Evolutionary conservation across 495 filamentous ascomycete genomes (phyloP).

Genomic region (Neurospora sp.): DNA sequence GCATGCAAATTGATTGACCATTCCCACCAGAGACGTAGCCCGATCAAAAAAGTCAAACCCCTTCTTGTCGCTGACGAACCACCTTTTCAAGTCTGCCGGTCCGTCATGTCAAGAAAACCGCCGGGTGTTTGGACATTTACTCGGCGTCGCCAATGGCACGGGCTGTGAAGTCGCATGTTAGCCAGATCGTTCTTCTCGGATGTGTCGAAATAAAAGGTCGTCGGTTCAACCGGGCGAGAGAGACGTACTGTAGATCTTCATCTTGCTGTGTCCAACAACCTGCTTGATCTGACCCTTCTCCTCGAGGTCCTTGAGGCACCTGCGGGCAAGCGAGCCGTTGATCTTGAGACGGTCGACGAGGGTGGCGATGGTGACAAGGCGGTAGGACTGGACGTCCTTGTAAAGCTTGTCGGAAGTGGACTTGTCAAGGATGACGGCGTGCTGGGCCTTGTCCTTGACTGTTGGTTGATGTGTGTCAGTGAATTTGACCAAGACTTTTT

Average conservation of each 20-base stretch:
- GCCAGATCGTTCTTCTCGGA: constrained; percentile 10
- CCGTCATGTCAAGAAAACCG: constrained; percentile 18
- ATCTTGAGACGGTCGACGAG: constrained; percentile 99
- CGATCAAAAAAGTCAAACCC: constrained; percentile 22
- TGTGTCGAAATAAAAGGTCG: neutral
- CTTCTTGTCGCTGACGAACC: constrained; percentile 21
- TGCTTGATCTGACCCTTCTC: constrained; percentile 98
- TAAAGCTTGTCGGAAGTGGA: constrained; percentile 80
- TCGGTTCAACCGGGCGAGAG: neutral
- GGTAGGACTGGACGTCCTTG: constrained; percentile 99
- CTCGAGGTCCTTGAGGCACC: constrained; percentile 86
- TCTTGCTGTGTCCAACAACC: constrained; percentile 90
- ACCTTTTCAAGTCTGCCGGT: constrained; percentile 14
- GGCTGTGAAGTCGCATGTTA: constrained; percentile 35
- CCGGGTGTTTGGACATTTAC: constrained; percentile 30
- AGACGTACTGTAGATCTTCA: constrained; percentile 94
- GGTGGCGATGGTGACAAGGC: constrained; percentile 95
- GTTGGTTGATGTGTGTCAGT: constrained; percentile 11
- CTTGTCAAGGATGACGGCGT: constrained; percentile 75
- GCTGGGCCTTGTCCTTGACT: constrained; percentile 99
- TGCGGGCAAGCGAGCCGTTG: constrained; percentile 91
- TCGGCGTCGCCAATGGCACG: constrained; percentile 50
- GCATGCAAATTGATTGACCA: constrained; percentile 13
- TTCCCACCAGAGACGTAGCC: constrained; percentile 22
- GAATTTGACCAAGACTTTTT: neutral